Evolutionary conservation across 225 moss, liverwort and hornwort species (phyloP), one percentile per base, ranked within the genome.

Genomic region (Sphagnum tenellum): DNA sequence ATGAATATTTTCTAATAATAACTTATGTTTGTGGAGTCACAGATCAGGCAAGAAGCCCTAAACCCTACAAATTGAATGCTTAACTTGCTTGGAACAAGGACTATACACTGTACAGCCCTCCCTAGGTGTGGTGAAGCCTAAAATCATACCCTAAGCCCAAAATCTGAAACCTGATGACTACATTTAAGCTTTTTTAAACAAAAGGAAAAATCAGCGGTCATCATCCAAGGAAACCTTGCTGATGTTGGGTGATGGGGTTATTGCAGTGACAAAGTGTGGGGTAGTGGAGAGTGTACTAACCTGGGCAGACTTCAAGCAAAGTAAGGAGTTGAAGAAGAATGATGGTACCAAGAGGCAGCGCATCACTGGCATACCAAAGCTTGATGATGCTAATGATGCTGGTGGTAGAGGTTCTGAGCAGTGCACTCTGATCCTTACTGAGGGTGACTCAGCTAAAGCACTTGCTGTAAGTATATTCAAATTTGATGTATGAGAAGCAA

Each of bases 381-480:
- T 98, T 7, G 98, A 98, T 70, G 98, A 98, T 70, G 98, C 96
- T 12, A 98, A 98, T 70, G 90, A 98, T 69, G 96, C 96, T 5
- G 96, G 96, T 7, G 98, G 98, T 46, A 85, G 8, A 65, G 77
- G 82, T 50, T 93, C 98, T 5, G 90, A 98, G 67, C 77, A 86
- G 8, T 98, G 98, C 68, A 98, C 96, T 45, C 72, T 98, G 69
- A 93, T 98, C 5, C 81, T 98, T 47, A 93, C 98, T 11, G 98
- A 98, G 79, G 98, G 98, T 47, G 93, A 98, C 74, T 98, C 98
- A 8, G 98, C 98, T 0, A 98, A 98, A 73, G 85, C 98, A 50
- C 87, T 98, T 64, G 93, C 98, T 57, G 98, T 98, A 74, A 89
- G 90, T 75, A 7, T 8, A 47, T 50, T 7, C 57, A 3, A 47